phyloP scores from a whole-genome alignment of 495 filamentous ascomycete genomes.

The Penicillium parvum region DNA sequence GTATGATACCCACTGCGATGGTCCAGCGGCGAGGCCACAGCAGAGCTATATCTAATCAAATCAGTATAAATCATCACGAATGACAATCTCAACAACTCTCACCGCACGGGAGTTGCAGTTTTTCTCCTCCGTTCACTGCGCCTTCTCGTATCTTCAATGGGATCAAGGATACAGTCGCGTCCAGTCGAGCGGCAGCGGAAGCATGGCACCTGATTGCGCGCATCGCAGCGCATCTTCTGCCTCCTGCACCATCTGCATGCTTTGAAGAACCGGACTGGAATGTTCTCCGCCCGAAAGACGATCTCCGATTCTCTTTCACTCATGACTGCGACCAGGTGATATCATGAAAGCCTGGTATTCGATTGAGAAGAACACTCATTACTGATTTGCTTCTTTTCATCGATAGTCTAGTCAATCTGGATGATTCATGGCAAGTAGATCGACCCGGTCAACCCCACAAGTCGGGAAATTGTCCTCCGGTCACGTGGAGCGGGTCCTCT shows the following conservation, averaged over 20 bases:
- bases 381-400: background rate
- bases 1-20: constrained; percentile 25
- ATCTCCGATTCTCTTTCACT: constrained; percentile 33
- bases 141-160: constrained; percentile 29
- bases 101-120: constrained; percentile 24
- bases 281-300: constrained; percentile 32
- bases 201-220: constrained; percentile 39
- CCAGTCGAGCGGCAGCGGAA: constrained; percentile 37
- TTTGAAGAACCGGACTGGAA: constrained; percentile 38
- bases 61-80: constrained; percentile 3
- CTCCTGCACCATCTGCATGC: constrained; percentile 40
- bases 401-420: background rate
- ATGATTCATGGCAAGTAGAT: background rate
- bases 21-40: constrained; percentile 24
- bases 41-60: constrained; percentile 14
- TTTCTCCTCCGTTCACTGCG: constrained; percentile 28
- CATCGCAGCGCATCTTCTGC: constrained; percentile 44
- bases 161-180: constrained; percentile 39
- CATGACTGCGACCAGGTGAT: constrained; percentile 11
- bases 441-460: background rate
- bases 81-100: background rate
- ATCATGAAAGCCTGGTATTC: background rate
- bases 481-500: constrained; percentile 7
- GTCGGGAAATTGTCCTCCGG: constrained; percentile 7
- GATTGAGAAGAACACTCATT: background rate